Conservation (phyloP, 139 green algal species). For the Astrephomene gubernaculifera region DNA sequence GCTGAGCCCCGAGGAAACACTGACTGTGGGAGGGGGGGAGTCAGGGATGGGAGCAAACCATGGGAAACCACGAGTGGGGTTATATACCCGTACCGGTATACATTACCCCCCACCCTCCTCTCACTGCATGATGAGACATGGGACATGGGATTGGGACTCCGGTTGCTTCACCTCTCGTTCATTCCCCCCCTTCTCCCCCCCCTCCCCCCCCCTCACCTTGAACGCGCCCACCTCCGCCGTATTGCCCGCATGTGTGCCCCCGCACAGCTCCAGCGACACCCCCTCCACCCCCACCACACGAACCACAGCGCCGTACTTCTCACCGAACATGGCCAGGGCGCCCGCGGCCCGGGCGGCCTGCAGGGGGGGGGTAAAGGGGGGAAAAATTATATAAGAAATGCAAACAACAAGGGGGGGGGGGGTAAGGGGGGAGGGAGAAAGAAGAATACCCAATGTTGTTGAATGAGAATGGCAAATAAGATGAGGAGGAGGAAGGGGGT, state of each 20-base stretch:
- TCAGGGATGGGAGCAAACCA: no score
- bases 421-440: neutral
- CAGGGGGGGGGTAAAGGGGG: neutral
- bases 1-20: neutral
- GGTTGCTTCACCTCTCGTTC: no score
- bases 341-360: constrained; percentile 85
- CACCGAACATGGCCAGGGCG: constrained; percentile 94
- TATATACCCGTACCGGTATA: no score
- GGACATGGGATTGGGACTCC: no score
- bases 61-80: no score
- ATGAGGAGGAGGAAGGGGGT: no score
- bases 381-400: neutral
- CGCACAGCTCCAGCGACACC: constrained; percentile 93
- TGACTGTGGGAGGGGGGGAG: no score
- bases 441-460: no score
- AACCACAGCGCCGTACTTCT: constrained; percentile 94
- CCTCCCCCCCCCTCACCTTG: constrained; percentile 62
- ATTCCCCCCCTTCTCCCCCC: no score
- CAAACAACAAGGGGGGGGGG: neutral
- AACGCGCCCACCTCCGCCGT: constrained; percentile 83
- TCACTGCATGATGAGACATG: no score
- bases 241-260: constrained; percentile 72
- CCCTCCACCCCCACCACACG: constrained; percentile 87
- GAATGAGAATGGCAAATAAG: no score
- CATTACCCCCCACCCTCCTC: no score